Percentiles rank a stretch among this genome's conserved stretches.
Conservation (phyloP, 2,329 filamentous ascomycete species). For the Aureobasidium leucospermi region DNA sequence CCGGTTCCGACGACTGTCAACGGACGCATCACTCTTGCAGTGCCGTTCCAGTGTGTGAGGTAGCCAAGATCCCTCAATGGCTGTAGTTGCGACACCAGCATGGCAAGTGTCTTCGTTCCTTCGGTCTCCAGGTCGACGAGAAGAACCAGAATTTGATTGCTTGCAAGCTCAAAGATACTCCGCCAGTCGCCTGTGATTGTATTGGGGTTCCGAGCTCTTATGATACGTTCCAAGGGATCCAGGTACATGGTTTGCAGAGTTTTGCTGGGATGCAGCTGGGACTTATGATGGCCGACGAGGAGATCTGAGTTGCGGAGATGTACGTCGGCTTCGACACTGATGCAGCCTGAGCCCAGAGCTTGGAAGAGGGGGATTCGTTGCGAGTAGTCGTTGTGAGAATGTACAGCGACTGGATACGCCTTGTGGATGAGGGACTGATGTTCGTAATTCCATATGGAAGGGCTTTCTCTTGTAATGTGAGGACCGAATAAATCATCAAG, state of each 20-base stretch:
- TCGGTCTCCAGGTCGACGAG: slow-evolving; percentile 46
- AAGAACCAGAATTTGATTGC: slow-evolving; percentile 43
- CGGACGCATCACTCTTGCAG: slow-evolving; percentile 32
- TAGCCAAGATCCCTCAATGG: slow-evolving; percentile 44
- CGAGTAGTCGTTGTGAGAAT: slow-evolving; percentile 56
- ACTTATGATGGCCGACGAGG: slow-evolving; percentile 47
- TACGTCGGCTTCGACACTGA: slow-evolving; percentile 51
- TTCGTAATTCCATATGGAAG: no score
- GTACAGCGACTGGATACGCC: neutral
- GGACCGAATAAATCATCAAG: no score
- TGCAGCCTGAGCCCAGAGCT: slow-evolving; percentile 48
- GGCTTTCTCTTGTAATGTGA: no score
- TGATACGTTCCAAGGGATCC: slow-evolving; percentile 34
- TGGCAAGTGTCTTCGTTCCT: slow-evolving; percentile 25
- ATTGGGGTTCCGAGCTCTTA: neutral
- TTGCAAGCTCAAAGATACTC: slow-evolving; percentile 46
- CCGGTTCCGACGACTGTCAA: slow-evolving; percentile 49
- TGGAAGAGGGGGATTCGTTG: slow-evolving; percentile 47
- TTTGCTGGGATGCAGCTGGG: slow-evolving; percentile 37
- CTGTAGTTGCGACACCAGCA: slow-evolving; percentile 32
- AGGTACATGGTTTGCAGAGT: slow-evolving; percentile 48
- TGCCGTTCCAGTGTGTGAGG: slow-evolving; percentile 45
- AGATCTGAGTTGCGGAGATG: slow-evolving; percentile 45
- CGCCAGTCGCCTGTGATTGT: slow-evolving; percentile 18
- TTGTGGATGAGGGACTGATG: no score